These are phyloP conservation scores for Chaetomiaceae sp. DNA, from an alignment of 2,329 filamentous ascomycete species.

Conservation along the genomic window DNA sequence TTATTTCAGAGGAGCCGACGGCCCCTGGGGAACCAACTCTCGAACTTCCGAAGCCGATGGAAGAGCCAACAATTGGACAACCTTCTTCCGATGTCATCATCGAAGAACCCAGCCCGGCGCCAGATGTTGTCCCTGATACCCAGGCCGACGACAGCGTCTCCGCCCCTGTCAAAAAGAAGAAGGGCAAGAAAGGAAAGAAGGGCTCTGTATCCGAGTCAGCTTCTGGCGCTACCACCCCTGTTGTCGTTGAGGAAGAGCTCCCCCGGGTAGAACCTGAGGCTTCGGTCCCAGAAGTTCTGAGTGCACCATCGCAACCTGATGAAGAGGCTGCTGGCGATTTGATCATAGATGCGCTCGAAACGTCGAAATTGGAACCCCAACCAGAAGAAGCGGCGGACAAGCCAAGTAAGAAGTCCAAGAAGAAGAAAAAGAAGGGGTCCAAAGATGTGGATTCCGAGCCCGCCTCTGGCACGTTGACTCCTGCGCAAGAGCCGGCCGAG, in stretches of 20 bases:
- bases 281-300: not conserved
- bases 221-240: conserved; percentile 6
- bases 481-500: conserved; percentile 5
- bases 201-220: conserved; percentile 11
- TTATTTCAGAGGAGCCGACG: not conserved
- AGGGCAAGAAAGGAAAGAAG: conserved; percentile 31
- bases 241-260: not conserved
- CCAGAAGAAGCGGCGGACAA: conserved; percentile 7
- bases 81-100: not conserved
- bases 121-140: not conserved
- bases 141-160: not conserved
- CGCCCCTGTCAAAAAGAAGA: conserved; percentile 24
- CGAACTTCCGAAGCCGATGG: not conserved
- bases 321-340: not conserved
- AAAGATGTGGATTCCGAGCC: conserved; percentile 13
- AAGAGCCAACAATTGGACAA: not conserved
- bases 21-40: not conserved
- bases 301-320: not conserved
- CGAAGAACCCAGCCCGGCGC: not conserved
- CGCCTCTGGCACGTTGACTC: conserved; percentile 15
- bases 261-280: not conserved
- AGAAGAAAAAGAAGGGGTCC: conserved; percentile 31
- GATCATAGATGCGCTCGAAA: no score
- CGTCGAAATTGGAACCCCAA: no score
- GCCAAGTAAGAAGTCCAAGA: conserved; percentile 28